These are phyloP conservation scores for Chalciporus pseudorubinellus DNA, from an alignment of 768 basidiomycete genomes.

Conservation along the genomic window DNA sequence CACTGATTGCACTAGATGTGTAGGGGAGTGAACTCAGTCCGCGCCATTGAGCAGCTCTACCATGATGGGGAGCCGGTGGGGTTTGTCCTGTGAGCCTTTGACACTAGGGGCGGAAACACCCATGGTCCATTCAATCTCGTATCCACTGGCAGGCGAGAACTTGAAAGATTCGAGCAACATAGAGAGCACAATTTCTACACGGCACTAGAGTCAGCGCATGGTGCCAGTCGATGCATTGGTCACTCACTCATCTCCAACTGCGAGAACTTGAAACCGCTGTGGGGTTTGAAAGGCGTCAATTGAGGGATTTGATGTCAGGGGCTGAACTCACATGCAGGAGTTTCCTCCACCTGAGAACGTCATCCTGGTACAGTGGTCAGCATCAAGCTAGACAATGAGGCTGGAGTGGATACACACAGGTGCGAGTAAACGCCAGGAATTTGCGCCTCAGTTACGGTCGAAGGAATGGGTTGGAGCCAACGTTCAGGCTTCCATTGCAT, in stretches of 20 bases:
- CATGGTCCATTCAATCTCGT: conserved; percentile 9
- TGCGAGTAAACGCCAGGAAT: conserved; percentile 47
- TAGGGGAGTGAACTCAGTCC: too few relatives aligned
- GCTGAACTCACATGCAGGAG: conserved; percentile 46
- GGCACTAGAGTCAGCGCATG: too few relatives aligned
- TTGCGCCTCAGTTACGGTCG: conserved; percentile 34
- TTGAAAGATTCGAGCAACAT: conserved; percentile 2
- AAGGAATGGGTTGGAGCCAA: conserved; percentile 43
- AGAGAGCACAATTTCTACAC: conserved; percentile 2
- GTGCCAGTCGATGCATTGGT: too few relatives aligned
- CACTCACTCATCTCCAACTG: conserved; percentile 44
- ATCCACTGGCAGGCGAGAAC: conserved; percentile 5
- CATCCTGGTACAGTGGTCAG: conserved; percentile 31
- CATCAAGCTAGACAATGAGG: not conserved
- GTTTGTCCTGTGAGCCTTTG: conserved; percentile 1
- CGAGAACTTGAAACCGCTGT: conserved; percentile 44
- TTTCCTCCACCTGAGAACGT: conserved; percentile 48
- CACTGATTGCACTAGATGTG: too few relatives aligned
- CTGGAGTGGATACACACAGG: conserved; percentile 28
- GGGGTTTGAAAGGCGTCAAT: not conserved
- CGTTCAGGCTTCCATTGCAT: conserved; percentile 52
- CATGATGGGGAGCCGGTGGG: conserved; percentile 1
- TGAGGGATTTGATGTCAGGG: not conserved
- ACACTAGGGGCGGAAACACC: conserved; percentile 5
- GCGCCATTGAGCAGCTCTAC: not conserved